phyloP scores from a whole-genome alignment of 2,329 filamentous ascomycete genomes.

The Cordyceps fumosorosea region DNA sequence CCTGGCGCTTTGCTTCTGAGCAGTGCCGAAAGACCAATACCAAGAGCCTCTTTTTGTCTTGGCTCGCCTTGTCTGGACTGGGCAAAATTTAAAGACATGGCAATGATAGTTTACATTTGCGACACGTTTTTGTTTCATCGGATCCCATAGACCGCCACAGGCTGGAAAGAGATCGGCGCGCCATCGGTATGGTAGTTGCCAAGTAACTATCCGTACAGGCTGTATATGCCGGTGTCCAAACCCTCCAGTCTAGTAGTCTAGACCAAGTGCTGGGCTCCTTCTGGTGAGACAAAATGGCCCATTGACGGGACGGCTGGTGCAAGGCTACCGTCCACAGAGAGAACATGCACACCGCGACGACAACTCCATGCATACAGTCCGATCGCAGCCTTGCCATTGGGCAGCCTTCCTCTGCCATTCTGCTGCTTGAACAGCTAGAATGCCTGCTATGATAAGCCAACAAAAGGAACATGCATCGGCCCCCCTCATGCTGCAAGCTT shows the following conservation, averaged over 20 bases:
- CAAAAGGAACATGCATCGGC: not conserved
- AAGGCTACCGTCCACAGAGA: not conserved
- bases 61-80: too few relatives aligned
- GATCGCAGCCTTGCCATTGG: constrained; percentile 2
- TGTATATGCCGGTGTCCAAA: too few relatives aligned
- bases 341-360: not conserved
- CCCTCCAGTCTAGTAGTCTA: too few relatives aligned
- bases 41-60: too few relatives aligned
- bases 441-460: not conserved
- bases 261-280: too few relatives aligned
- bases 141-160: too few relatives aligned
- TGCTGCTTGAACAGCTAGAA: not conserved
- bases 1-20: too few relatives aligned
- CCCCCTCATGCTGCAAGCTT: not conserved
- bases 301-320: not conserved
- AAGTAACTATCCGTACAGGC: too few relatives aligned
- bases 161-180: too few relatives aligned
- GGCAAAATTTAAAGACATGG: too few relatives aligned
- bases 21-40: too few relatives aligned
- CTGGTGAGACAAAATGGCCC: not conserved
- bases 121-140: not conserved
- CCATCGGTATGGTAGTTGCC: too few relatives aligned
- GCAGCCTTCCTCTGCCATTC: not conserved
- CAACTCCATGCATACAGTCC: not conserved
- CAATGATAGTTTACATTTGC: not conserved